Base-by-base conservation (phyloP, 345 rosid species). In the Eucalyptus globulus region DNA sequence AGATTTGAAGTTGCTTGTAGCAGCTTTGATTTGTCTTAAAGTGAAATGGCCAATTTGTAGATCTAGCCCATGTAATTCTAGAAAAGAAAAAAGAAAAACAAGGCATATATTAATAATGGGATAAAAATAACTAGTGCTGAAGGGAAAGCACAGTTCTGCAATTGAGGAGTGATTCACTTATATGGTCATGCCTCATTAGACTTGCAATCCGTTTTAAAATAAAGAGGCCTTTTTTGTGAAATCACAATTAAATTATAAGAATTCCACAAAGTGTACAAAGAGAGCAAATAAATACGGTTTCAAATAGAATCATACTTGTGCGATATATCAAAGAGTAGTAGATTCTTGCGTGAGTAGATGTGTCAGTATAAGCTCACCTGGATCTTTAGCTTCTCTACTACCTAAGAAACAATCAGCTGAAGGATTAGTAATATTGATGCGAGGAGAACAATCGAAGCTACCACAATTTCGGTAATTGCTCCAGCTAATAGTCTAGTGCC, bases 1-100 rank as follows among this genome's bases (percentile, higher is more conserved):
- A 69, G 95, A 90, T 86, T 95, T 93, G 76, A 97, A 97, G 87
- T 96, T 97, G 87, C 93, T 87, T 7, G 98, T 97, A 14, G 99
- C 97, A 43, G 92, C 89, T 90, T 95, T 96, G 54, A 97, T 95
- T 92, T 97, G 99, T 72, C 94, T 92, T 91, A 96, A 88, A 27
- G 96, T 93, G 92, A 96, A 97, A 44, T 90, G 87, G 31, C 98
- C 98, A 44, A 97, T 97, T 90, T 95, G 98, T 14, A 95, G 94
- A 90, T 96, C 97, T 21, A 96, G 92, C 22, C 93, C 94, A 13
- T 91, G 90, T 44, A 96, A 95, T 90, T 97, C 97, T 91, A 89
- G 49, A 29, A 51, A 83, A 87, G 54, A 86, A 86, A 80, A 86
- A 65, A 34, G 34, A 34, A 34, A 34, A 34, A 34, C 34, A 34